Base-by-base conservation (phyloP, 441 rosid species). In the Gossypium davidsonii region DNA sequence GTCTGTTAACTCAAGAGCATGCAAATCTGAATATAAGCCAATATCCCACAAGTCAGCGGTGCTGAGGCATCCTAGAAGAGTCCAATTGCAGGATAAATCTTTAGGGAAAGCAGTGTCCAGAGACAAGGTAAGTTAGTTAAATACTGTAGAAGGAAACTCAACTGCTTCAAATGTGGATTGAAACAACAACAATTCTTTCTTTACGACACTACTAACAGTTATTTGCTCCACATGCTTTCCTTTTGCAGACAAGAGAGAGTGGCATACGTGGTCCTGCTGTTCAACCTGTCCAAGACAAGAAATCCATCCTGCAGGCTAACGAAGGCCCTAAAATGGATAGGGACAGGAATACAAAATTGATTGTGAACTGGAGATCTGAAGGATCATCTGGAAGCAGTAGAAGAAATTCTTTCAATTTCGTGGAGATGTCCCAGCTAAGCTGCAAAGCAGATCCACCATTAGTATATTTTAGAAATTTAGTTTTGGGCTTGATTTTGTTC, bases 401-500 rank as follows among this genome's bases (percentile, higher is more conserved):
- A 46, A 55, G 20, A 34, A 48, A 48, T 11, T 53, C 31, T 48
- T 73, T 44, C 39, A 51, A 67, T 21, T 46, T 25, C 76, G 9
- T 74, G 73, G 72, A 74, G 63, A 72, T 61, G 21, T 6, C 69
- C 52, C 72, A 51, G 42, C 21, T 17, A 46, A 44, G 53, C 48
- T 51, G 17, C 11, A 55, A 59, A 9, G 18, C 11, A 7, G 52
- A 53, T 18, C 73, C 73, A n/a, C 71, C 78, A 58, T 52, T 64
- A n/a, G 49, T 71, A 4, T 60, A 42, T 71, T 7, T 52, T 23
- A 2, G 6, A 23, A 80, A 74, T 49, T 20, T 63, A 37, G 4
- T 59, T 37, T n/a, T 77, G 15, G 73, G 78, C 44, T 18, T 63
- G 42, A n/a, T 71, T 75, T 48, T 80, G 70, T 48, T 49, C 58